Conservation (phyloP, 768 basidiomycete genomes). For the Lactarius akahatsu region DNA sequence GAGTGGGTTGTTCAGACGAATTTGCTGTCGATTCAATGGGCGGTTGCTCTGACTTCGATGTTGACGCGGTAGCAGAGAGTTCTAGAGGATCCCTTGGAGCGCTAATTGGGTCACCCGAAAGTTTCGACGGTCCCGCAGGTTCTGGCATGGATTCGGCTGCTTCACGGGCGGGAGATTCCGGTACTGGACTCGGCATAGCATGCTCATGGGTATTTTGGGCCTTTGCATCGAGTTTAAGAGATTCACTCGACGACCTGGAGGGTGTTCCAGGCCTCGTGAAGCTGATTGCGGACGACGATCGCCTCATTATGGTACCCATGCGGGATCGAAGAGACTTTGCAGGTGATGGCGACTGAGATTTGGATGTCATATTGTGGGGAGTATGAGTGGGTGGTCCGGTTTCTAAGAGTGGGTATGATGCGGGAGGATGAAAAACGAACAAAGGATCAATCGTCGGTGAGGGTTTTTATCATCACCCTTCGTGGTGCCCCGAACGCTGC, state of each 20-base stretch:
- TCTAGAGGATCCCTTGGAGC: slow-evolving; percentile 15
- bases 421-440: slow-evolving; percentile 16
- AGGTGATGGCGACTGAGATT: slow-evolving; percentile 12
- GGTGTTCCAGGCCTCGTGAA: slow-evolving; percentile 21
- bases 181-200: slow-evolving; percentile 59
- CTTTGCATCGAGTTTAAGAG: slow-evolving; percentile 39
- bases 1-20: neutral
- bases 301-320: slow-evolving; percentile 27
- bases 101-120: slow-evolving; percentile 28
- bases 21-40: neutral
- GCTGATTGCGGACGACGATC: slow-evolving; percentile 27
- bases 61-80: slow-evolving; percentile 9
- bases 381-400: neutral
- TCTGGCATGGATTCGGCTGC: slow-evolving; percentile 39
- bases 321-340: slow-evolving; percentile 25
- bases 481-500: slow-evolving; percentile 4
- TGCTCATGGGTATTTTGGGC: slow-evolving; percentile 34
- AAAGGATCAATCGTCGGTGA: slow-evolving; percentile 16
- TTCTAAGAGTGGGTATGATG: neutral
- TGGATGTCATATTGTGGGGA: slow-evolving; percentile 25
- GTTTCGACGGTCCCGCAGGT: slow-evolving; percentile 33
- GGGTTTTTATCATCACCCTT: slow-evolving; percentile 21
- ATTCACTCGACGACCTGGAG: slow-evolving; percentile 27
- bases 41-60: slow-evolving; percentile 8
- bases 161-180: slow-evolving; percentile 66